Conservation (phyloP, 2,329 filamentous ascomycete species). For the Fusarium praegraminearum region DNA sequence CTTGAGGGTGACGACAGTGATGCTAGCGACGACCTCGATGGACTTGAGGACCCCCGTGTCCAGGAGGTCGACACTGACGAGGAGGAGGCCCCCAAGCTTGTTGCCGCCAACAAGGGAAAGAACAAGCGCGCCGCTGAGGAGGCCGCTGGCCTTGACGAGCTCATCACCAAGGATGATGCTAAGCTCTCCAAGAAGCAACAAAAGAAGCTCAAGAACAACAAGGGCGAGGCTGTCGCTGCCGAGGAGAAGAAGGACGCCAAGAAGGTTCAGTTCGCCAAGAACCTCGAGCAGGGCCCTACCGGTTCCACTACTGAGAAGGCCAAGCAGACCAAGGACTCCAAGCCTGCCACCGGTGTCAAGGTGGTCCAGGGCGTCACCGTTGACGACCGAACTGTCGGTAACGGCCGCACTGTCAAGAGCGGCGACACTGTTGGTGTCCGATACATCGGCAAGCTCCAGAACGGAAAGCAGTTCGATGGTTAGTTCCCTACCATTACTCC, state of each 20-base stretch:
- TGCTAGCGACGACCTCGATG: conserved; percentile 81
- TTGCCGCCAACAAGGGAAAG: conserved; percentile 77
- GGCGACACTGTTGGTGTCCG: conserved; percentile 93
- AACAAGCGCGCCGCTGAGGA: conserved; percentile 93
- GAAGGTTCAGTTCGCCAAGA: conserved; percentile 99
- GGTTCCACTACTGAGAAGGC: conserved; percentile 69
- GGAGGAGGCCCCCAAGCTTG: conserved; percentile 75
- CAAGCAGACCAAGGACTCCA: conserved; percentile 54
- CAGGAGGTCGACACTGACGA: conserved; percentile 83
- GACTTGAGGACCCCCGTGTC: conserved; percentile 82
- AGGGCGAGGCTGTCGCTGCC: conserved; percentile 81
- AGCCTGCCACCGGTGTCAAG: conserved; percentile 73
- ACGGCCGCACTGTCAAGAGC: conserved; percentile 86
- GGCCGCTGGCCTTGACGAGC: conserved; percentile 79
- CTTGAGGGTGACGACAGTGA: conserved; percentile 80
- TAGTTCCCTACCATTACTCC: conserved; percentile 58
- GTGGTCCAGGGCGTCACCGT: conserved; percentile 89
- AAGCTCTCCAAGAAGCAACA: conserved; percentile 96
- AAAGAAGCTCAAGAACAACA: conserved; percentile 99
- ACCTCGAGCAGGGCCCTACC: conserved; percentile 96
- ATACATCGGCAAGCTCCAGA: conserved; percentile 96
- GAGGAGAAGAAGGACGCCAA: conserved; percentile 75
- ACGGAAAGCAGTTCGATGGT: conserved; percentile 96
- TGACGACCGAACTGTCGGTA: conserved; percentile 94
- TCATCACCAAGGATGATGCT: conserved; percentile 83